A percentile compares a stretch with the other conserved stretches of the same genome.
These are phyloP conservation scores for Baorangia bicolor DNA, from an alignment of 768 basidiomycete genomes.

Conservation along the genomic window DNA sequence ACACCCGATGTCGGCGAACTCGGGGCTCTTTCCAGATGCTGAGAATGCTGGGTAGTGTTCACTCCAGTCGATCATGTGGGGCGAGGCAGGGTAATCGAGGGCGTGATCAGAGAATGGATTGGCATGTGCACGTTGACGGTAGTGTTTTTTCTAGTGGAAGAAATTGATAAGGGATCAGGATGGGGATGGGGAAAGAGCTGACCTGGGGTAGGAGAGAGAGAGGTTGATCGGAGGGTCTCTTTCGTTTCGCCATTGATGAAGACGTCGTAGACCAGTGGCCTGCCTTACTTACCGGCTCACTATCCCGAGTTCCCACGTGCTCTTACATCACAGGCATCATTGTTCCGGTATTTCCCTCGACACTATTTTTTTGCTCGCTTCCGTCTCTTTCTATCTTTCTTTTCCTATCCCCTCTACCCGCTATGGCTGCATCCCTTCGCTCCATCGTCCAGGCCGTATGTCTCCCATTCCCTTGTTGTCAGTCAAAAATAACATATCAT, in stretches of 20 bases:
- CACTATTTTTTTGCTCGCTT: conserved; percentile 8
- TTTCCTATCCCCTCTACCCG: conserved; percentile 7
- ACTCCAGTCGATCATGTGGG: conserved; percentile 76
- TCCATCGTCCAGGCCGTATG: conserved; percentile 35
- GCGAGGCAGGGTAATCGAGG: conserved; percentile 82
- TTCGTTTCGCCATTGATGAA: conserved; percentile 28
- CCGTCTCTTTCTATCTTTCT: background rate
- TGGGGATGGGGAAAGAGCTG: background rate
- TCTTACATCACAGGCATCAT: background rate
- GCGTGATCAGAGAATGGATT: conserved; percentile 88
- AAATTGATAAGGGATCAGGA: background rate
- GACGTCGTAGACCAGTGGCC: too few species aligned
- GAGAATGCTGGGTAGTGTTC: conserved; percentile 76
- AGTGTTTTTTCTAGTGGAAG: conserved; percentile 68
- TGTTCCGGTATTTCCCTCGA: conserved; percentile 28
- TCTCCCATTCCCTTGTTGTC: conserved; percentile 21
- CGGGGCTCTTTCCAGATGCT: conserved; percentile 62
- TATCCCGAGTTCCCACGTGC: conserved; percentile 12
- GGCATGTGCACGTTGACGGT: conserved; percentile 80
- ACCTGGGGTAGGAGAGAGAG: conserved; percentile 51
- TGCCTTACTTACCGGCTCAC: too few species aligned
- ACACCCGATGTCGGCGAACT: conserved; percentile 97
- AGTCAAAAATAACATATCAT: background rate
- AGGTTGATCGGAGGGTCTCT: conserved; percentile 12
- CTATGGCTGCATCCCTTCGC: conserved; percentile 47